Base-by-base conservation (phyloP, 2,329 filamentous ascomycete genomes). In the Cladosporium velox region DNA sequence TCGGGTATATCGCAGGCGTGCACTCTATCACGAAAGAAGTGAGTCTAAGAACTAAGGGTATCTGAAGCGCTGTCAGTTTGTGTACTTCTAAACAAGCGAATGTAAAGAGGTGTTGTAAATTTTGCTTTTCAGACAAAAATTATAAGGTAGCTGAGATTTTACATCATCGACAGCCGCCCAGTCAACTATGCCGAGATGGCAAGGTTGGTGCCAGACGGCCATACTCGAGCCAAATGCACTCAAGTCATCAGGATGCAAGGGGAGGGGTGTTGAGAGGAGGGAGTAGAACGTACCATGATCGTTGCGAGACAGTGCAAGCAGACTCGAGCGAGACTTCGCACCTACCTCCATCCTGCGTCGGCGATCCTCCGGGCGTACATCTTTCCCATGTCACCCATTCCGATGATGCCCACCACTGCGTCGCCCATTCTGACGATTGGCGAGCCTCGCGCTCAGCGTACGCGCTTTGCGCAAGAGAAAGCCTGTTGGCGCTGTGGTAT, bases 211-310 rank as follows among this genome's bases (percentile, higher is more conserved):
- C 80, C 82, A 81, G 82, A 84, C 83, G 81, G 84, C 88, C 88
- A 93, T 96, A 86, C 94, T 98, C 94, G 92, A 98, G 94, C 94
- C 94, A 98, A 98, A 98, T 98, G 94, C 94, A 93, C 94, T 98
- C 94, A 94, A 92, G 94, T 98, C 94, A 98, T 98, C 94, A 96
- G 93, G 61, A 64, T 78, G 79, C 79, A 79, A 52, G 52, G 74
- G 67, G 65, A 66, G 47, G 49, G 49, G 66, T 38, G 49, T 67
- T 60, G 61, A 67, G 58, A 59, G 51, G 51, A 35, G 34, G 58
- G 70, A 64, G 49, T 54, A 62, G 30, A 67, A 74, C 79, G 76
- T 78, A 80, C 77, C 79, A 75, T 72, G 57, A 49, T 62, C 52
- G 58, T 60, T 21, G 34, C 35, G 51, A 59, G 44, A 55, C 49